Conservation (phyloP, 768 basidiomycete genomes). For the Calocybe cyanea region DNA sequence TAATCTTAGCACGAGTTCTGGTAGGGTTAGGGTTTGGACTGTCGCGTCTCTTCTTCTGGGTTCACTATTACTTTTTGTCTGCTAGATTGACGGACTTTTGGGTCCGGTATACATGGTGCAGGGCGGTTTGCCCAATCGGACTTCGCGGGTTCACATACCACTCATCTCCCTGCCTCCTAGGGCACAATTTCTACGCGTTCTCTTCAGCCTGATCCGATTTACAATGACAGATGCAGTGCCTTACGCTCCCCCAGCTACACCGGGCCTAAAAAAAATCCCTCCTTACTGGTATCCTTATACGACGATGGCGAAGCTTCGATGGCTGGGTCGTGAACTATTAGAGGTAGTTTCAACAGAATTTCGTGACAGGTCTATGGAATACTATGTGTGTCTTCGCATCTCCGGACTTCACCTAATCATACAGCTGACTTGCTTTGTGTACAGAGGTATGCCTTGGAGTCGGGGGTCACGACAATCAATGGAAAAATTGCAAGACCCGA, state of each 20-base stretch:
- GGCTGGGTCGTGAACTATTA: slow-evolving; percentile 82
- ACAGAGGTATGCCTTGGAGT: slow-evolving; percentile 66
- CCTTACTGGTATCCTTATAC: slow-evolving; percentile 94
- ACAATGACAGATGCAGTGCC: slow-evolving; percentile 42
- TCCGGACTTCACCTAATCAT: no score
- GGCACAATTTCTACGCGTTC: slow-evolving; percentile 55
- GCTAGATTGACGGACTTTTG: slow-evolving; percentile 9
- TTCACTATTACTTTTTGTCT: neutral
- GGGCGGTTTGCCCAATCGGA: slow-evolving; percentile 4
- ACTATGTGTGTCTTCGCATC: slow-evolving; percentile 66
- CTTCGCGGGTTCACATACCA: slow-evolving; percentile 33
- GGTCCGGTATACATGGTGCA: slow-evolving; percentile 16
- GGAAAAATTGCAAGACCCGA: slow-evolving; percentile 80
- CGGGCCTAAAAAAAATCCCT: slow-evolving; percentile 71
- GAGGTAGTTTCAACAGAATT: slow-evolving; percentile 95
- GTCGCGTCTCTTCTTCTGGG: no score
- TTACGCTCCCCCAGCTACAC: slow-evolving; percentile 23
- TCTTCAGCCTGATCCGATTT: slow-evolving; percentile 47
- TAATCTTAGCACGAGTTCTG: no score
- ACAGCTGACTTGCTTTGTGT: slow-evolving; percentile 2
- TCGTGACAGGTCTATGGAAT: slow-evolving; percentile 89
- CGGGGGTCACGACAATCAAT: slow-evolving; percentile 94
- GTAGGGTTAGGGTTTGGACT: no score
- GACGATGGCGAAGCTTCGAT: slow-evolving; percentile 89
- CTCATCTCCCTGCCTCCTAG: slow-evolving; percentile 46